Conservation (phyloP, 2,329 filamentous ascomycete species). For the Trichothecium sympodiale region DNA sequence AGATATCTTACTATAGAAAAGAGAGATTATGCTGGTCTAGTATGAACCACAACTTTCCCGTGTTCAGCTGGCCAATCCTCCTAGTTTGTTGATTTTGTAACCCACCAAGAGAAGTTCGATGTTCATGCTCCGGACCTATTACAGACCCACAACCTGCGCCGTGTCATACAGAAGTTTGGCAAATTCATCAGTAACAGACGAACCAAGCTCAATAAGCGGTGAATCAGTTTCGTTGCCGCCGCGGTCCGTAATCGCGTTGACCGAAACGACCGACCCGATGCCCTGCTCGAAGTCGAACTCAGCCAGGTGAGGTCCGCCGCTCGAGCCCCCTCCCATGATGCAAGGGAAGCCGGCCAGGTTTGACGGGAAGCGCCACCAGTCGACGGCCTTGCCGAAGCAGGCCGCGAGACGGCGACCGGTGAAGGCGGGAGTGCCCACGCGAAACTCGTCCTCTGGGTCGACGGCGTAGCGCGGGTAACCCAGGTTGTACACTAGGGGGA, state of each 20-base stretch:
- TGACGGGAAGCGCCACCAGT: not conserved
- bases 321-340: constrained; percentile 1
- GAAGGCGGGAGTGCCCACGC: not conserved
- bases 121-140: not conserved
- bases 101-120: too few species aligned
- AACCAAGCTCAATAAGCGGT: not conserved
- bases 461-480: not conserved
- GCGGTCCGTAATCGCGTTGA: not conserved
- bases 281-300: not conserved
- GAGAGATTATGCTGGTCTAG: too few species aligned
- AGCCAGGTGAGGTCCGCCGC: constrained; percentile 1
- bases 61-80: too few species aligned
- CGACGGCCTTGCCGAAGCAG: not conserved
- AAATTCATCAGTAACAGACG: not conserved
- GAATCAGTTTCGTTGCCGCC: not conserved
- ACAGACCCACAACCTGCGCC: not conserved
- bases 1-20: too few species aligned
- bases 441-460: not conserved
- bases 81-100: too few species aligned
- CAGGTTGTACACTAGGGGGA: not conserved
- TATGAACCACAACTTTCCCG: too few species aligned
- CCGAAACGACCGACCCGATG: not conserved
- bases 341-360: constrained; percentile 1
- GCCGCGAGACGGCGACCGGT: not conserved
- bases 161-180: not conserved